phyloP scores from a whole-genome alignment of 2,329 filamentous ascomycete species.

The Bretziella fagacearum region DNA sequence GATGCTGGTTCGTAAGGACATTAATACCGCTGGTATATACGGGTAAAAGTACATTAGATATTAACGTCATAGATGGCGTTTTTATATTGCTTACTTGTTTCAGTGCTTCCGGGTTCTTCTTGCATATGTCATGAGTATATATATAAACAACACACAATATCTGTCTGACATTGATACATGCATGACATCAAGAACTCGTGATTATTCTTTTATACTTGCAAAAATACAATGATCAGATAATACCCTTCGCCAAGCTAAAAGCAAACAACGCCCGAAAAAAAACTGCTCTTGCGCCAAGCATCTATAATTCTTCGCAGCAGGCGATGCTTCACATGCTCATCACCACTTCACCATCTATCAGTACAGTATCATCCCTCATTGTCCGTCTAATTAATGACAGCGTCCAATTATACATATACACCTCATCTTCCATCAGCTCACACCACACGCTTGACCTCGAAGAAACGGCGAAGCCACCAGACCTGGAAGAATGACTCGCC shows the following conservation, averaged over 20 bases:
- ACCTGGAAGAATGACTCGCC: constrained; percentile 95
- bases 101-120: no score
- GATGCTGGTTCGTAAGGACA: constrained; percentile 21
- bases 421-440: neutral
- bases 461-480: constrained; percentile 98
- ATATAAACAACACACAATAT: no score
- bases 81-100: no score
- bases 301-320: neutral
- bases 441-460: constrained; percentile 43
- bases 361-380: neutral
- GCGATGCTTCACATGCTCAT: neutral
- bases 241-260: neutral
- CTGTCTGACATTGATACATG: neutral
- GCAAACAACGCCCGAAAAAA: neutral
- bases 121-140: no score
- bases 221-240: neutral
- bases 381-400: neutral
- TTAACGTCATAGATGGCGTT: no score
- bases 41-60: no score
- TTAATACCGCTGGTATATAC: no score
- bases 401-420: neutral
- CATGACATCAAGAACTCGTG: neutral
- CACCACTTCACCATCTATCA: neutral
- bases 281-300: neutral
- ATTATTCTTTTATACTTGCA: constrained; percentile 2